Percentiles rank a stretch among this genome's conserved stretches.
phyloP scores from a whole-genome alignment of 495 filamentous ascomycete genomes.

The Aspergillus funiculosus region DNA sequence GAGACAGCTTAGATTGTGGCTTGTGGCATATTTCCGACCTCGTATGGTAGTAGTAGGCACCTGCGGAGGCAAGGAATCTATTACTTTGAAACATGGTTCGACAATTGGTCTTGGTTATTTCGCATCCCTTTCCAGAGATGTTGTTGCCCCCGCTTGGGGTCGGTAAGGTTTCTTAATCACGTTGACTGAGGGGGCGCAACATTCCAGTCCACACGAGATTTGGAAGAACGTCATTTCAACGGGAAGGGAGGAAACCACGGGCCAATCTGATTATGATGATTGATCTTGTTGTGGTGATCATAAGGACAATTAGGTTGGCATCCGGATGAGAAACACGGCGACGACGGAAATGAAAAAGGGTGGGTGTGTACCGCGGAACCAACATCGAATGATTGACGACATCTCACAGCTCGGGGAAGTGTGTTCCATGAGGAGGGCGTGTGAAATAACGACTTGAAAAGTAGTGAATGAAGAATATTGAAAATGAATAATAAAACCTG shows the following conservation, averaged over 20 bases:
- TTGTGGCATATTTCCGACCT: no score
- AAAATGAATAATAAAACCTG: no score
- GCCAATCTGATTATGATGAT: constrained; percentile 12
- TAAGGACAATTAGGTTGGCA: constrained; percentile 15
- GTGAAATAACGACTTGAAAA: constrained; percentile 10
- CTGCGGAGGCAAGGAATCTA: constrained; percentile 7
- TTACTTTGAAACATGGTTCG: constrained; percentile 4
- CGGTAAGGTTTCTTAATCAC: background rate
- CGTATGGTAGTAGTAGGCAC: no score
- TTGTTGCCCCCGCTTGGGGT: background rate
- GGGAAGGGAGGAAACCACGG: no score
- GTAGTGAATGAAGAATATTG: no score
- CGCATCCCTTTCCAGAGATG: background rate
- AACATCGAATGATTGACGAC: constrained; percentile 19
- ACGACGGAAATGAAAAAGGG: constrained; percentile 8
- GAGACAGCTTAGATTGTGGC: no score
- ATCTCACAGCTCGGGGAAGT: constrained; percentile 2
- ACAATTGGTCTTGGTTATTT: background rate
- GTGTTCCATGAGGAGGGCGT: constrained; percentile 14
- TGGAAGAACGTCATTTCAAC: constrained; percentile 14
- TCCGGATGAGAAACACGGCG: background rate
- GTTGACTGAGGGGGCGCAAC: background rate
- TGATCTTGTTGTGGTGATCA: constrained; percentile 14
- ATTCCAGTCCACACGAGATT: constrained; percentile 11
- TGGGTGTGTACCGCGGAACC: constrained; percentile 17